Conservation (phyloP, 805 yeast genomes). For the Yamadazyma olivae region DNA sequence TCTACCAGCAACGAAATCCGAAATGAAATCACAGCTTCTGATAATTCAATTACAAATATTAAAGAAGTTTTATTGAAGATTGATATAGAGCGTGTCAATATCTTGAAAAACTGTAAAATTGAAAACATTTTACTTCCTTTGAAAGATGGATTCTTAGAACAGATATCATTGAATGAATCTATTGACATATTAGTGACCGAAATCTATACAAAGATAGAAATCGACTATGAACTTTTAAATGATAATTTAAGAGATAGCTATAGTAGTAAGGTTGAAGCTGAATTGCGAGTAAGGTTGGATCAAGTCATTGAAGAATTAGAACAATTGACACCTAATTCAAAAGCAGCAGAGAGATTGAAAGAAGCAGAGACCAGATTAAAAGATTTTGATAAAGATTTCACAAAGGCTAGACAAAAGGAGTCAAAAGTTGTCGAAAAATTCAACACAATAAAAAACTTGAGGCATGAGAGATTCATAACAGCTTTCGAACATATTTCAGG, state of each 20-base stretch:
- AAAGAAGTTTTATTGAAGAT: constrained; percentile 55
- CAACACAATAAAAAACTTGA: constrained; percentile 52
- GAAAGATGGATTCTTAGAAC: constrained; percentile 55
- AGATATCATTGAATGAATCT: constrained; percentile 57
- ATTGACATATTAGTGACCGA: constrained; percentile 35
- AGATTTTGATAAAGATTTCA: constrained; percentile 63
- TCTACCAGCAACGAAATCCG: constrained; percentile 35
- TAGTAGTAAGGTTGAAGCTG: constrained; percentile 37
- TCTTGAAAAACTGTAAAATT: constrained; percentile 70
- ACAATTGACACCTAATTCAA: constrained; percentile 71
- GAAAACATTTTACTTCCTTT: constrained; percentile 67
- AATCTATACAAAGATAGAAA: constrained; percentile 42
- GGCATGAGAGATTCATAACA: constrained; percentile 62
- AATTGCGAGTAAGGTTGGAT: constrained; percentile 30
- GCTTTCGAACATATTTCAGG: constrained; percentile 77
- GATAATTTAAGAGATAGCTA: constrained; percentile 41
- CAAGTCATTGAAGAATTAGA: constrained; percentile 37
- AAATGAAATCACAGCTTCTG: constrained; percentile 23
- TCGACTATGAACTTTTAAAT: constrained; percentile 52
- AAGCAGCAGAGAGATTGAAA: constrained; percentile 71
- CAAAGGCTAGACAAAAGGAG: constrained; percentile 59
- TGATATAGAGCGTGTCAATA: constrained; percentile 53
- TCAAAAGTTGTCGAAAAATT: constrained; percentile 52
- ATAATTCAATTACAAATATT: constrained; percentile 33
- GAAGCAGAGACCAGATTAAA: constrained; percentile 62